phyloP scores from a whole-genome alignment of 2,329 filamentous ascomycete genomes.

The Epichloe typhina region DNA sequence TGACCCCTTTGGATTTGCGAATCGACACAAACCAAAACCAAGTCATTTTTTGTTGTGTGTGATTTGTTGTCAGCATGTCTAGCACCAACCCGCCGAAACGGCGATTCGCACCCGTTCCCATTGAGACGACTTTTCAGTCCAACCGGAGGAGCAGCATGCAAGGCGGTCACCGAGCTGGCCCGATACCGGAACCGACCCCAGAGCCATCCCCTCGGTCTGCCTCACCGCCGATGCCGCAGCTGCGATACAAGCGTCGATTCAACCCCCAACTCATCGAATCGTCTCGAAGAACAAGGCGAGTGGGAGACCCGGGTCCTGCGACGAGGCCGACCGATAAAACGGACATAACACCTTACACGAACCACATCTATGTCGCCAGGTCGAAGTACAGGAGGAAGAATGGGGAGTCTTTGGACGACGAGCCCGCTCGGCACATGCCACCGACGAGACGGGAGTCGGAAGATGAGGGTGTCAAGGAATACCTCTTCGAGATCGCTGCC shows the following conservation, averaged over 20 bases:
- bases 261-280: constrained; percentile 73
- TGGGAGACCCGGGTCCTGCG: constrained; percentile 49
- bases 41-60: too few species aligned
- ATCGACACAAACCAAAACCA: neutral
- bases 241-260: constrained; percentile 41
- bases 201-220: constrained; percentile 38
- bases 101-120: constrained; percentile 54
- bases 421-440: constrained; percentile 21
- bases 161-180: constrained; percentile 20
- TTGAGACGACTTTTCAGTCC: constrained; percentile 57
- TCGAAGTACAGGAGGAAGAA: constrained; percentile 23
- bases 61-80: constrained; percentile 18
- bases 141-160: constrained; percentile 26
- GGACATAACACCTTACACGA: constrained; percentile 53
- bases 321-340: constrained; percentile 57
- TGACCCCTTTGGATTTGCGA: neutral
- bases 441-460: constrained; percentile 50
- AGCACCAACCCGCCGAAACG: constrained; percentile 31
- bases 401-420: constrained; percentile 17
- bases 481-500: constrained; percentile 67
- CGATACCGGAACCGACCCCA: constrained; percentile 44
- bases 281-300: constrained; percentile 55
- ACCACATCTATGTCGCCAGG: constrained; percentile 41
- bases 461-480: constrained; percentile 63
- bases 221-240: constrained; percentile 27